phyloP scores from a whole-genome alignment of 495 filamentous ascomycete genomes.

The Apiosordaria backusii region DNA sequence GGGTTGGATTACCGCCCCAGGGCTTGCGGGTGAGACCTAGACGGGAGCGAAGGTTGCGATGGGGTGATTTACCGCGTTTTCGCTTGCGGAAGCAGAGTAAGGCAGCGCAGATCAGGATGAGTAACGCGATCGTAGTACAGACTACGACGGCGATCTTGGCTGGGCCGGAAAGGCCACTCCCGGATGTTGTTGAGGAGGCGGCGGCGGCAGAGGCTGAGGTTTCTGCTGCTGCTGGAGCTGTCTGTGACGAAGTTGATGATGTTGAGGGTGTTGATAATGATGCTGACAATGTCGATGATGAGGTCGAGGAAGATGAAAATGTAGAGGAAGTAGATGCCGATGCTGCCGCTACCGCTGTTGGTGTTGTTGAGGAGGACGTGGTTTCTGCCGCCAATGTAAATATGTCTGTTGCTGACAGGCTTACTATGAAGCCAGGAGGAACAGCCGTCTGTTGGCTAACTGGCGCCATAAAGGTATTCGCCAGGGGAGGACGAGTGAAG shows the following conservation, averaged over 20 bases:
- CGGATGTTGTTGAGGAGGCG: constrained; percentile 20
- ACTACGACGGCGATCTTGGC: constrained; percentile 42
- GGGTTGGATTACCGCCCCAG: constrained; percentile 34
- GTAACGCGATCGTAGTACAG: constrained; percentile 38
- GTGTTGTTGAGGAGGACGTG: neutral
- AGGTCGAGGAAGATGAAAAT: neutral
- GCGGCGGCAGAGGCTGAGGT: constrained; percentile 11
- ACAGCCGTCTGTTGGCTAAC: neutral
- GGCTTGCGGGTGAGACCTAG: constrained; percentile 1
- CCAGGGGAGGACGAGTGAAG: neutral
- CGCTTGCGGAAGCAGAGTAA: constrained; percentile 36
- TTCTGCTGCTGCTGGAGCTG: constrained; percentile 7
- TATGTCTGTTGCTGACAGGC: neutral
- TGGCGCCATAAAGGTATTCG: neutral
- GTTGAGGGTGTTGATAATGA: neutral
- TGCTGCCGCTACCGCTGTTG: neutral
- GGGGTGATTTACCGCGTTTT: constrained; percentile 19
- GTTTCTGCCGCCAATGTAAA: neutral
- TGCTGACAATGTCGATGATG: neutral
- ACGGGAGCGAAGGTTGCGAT: constrained; percentile 15
- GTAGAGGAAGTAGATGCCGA: neutral
- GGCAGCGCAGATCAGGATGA: constrained; percentile 28
- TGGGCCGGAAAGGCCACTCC: constrained; percentile 30
- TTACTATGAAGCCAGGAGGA: neutral
- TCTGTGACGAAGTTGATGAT: neutral